Evolutionary conservation across 805 yeast genomes (phyloP).

Genomic region (Candida loeiensis): DNA sequence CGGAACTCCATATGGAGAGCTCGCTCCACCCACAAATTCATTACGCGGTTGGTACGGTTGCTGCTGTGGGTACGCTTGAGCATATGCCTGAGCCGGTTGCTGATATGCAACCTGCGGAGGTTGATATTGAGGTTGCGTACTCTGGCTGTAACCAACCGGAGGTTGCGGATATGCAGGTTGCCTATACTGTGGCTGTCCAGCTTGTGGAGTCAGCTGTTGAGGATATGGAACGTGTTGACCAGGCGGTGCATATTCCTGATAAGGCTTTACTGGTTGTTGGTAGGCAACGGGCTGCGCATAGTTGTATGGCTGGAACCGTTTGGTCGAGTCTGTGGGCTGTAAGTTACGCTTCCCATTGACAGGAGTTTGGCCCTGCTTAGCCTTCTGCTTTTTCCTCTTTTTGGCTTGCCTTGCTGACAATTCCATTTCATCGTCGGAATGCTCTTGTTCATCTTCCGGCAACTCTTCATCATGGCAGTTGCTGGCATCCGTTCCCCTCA

Average conservation of each 20-base stretch:
- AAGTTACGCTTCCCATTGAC: constrained; percentile 5
- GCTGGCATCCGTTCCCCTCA: constrained; percentile 92
- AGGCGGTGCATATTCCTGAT: background rate
- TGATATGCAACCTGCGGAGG: constrained; percentile 8
- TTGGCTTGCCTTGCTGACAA: constrained; percentile 60
- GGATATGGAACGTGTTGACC: constrained; percentile 1
- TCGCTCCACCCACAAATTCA: constrained; percentile 5
- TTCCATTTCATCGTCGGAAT: constrained; percentile 91
- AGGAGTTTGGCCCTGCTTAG: constrained; percentile 20
- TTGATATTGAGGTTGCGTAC: constrained; percentile 7
- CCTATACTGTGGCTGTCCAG: background rate
- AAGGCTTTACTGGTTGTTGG: constrained; percentile 7
- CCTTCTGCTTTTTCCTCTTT: constrained; percentile 55
- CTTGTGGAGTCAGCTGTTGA: background rate
- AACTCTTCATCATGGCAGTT: constrained; percentile 93
- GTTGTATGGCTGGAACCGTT: constrained; percentile 21
- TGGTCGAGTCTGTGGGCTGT: constrained; percentile 5
- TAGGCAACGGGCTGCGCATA: constrained; percentile 16
- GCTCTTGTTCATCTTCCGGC: constrained; percentile 90
- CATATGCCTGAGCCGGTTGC: constrained; percentile 8
- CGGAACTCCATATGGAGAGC: constrained; percentile 23
- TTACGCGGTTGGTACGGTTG: constrained; percentile 5
- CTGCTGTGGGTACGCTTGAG: background rate
- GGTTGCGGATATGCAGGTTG: constrained; percentile 13
- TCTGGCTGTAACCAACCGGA: background rate